Percentiles rank a stretch among this genome's conserved stretches.
phyloP scores from a whole-genome alignment of 2,329 filamentous ascomycete genomes.

The Sporothrix inflata region DNA sequence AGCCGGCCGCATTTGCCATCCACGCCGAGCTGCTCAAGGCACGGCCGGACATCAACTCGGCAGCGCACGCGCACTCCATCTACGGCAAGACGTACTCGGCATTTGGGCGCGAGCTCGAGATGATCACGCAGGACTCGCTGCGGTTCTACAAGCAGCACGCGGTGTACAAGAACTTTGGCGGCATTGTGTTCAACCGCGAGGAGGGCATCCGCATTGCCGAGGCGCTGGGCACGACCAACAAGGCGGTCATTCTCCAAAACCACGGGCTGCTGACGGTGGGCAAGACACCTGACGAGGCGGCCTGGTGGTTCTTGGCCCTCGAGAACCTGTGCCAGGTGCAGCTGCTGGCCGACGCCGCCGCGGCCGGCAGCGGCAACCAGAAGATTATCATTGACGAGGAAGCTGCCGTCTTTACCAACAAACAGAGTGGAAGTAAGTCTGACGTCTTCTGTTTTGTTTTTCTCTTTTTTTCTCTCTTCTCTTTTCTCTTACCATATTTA shows the following conservation, averaged over 20 bases:
- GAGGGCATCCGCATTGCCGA: conserved; percentile 66
- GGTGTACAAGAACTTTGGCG: conserved; percentile 62
- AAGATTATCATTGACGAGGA: conserved; percentile 42
- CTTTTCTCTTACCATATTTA: no score
- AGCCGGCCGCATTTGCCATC: conserved; percentile 71
- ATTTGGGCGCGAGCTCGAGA: conserved; percentile 66
- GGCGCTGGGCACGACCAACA: conserved; percentile 62
- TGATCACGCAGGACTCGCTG: conserved; percentile 68
- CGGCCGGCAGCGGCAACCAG: conserved; percentile 8
- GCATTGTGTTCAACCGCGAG: conserved; percentile 59
- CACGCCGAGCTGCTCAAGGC: conserved; percentile 68
- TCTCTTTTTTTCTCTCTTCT: neutral
- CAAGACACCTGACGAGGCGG: conserved; percentile 71
- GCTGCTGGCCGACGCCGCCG: conserved; percentile 45
- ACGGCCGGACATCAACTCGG: conserved; percentile 64
- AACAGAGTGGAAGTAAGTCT: conserved; percentile 13
- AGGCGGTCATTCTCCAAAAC: conserved; percentile 67
- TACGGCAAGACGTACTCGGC: conserved; percentile 68
- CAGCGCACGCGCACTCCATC: conserved; percentile 67
- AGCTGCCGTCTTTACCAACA: conserved; percentile 34
- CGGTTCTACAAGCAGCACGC: conserved; percentile 65
- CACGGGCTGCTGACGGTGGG: conserved; percentile 73
- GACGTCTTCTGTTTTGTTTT: neutral
- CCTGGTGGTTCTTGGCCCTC: conserved; percentile 68
- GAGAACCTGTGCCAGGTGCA: conserved; percentile 71